Conservation (phyloP, 2,329 filamentous ascomycete species). For the Hypoxylon sp. region DNA sequence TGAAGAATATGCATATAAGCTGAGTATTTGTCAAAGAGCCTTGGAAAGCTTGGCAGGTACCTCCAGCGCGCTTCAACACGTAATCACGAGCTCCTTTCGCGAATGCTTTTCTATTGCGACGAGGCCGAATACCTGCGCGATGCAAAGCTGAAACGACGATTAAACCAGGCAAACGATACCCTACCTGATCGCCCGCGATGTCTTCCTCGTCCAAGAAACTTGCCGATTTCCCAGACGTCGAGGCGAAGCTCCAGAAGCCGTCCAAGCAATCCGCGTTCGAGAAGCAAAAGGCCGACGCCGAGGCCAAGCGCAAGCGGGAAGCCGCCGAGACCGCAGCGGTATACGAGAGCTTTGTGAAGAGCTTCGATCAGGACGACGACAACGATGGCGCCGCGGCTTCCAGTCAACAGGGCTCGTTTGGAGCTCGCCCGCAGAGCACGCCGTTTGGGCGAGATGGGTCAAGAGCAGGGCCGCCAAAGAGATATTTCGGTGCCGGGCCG, state of each 20-base stretch:
- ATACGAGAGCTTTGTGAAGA: constrained; percentile 87
- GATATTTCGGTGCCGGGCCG: constrained; percentile 70
- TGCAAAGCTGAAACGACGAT: constrained; percentile 15
- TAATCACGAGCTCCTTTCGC: not conserved
- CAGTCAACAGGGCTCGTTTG: constrained; percentile 24
- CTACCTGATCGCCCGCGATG: constrained; percentile 49
- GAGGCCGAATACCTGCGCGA: constrained; percentile 9
- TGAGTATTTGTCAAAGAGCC: no score
- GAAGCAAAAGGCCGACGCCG: constrained; percentile 85
- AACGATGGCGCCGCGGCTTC: constrained; percentile 38
- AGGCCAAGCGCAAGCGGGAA: constrained; percentile 85
- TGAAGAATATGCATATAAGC: no score
- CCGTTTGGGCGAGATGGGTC: constrained; percentile 42
- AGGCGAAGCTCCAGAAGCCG: constrained; percentile 79
- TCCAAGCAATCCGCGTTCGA: constrained; percentile 89
- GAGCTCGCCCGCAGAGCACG: constrained; percentile 33
- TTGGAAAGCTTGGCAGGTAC: no score
- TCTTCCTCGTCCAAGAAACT: constrained; percentile 56
- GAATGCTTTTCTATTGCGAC: not conserved
- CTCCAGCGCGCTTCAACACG: not conserved
- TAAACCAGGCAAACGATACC: not conserved
- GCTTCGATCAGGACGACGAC: constrained; percentile 69
- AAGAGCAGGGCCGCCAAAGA: constrained; percentile 53
- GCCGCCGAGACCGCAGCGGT: constrained; percentile 87
- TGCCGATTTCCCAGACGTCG: constrained; percentile 72